A percentile compares a stretch with the other conserved stretches of the same genome.
These are phyloP conservation scores for Phytopythium aichiense DNA, from an alignment of 352 stramenopile species.

Conservation along the genomic window DNA sequence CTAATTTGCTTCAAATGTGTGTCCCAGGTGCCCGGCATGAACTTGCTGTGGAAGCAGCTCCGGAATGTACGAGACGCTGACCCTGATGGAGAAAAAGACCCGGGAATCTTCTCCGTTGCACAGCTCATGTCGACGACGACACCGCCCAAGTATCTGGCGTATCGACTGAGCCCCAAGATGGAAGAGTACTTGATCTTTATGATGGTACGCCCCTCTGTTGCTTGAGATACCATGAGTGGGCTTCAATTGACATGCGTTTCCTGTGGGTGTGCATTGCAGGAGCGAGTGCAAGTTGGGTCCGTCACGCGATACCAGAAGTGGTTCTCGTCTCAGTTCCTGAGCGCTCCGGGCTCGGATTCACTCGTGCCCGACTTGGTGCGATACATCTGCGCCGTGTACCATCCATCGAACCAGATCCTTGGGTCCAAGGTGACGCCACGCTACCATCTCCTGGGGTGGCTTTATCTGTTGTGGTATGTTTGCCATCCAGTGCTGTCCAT, in stretches of 20 bases:
- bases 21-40: slow-evolving; percentile 71
- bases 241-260: background rate
- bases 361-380: slow-evolving; percentile 79
- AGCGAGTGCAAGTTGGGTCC: slow-evolving; percentile 67
- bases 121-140: slow-evolving; percentile 73
- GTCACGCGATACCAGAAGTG: slow-evolving; percentile 85
- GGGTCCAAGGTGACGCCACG: slow-evolving; percentile 80
- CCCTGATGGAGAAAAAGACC: slow-evolving; percentile 44
- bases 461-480: slow-evolving; percentile 79
- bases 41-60: slow-evolving; percentile 75
- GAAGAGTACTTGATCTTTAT: slow-evolving; percentile 85
- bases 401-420: slow-evolving; percentile 78
- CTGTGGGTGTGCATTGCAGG: slow-evolving; percentile 20
- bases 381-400: slow-evolving; percentile 82
- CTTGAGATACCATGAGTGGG: background rate
- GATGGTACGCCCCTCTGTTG: slow-evolving; percentile 39
- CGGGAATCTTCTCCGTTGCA: slow-evolving; percentile 52
- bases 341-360: slow-evolving; percentile 52
- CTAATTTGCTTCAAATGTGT: slow-evolving; percentile 6
- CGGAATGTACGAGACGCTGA: slow-evolving; percentile 51
- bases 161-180: slow-evolving; percentile 81
- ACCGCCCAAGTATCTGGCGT: slow-evolving; percentile 72
- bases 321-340: slow-evolving; percentile 82
- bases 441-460: slow-evolving; percentile 83
- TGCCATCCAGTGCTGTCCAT: background rate